Conservation (phyloP, 139 green algal species). For the Coccomyxa sp. region DNA sequence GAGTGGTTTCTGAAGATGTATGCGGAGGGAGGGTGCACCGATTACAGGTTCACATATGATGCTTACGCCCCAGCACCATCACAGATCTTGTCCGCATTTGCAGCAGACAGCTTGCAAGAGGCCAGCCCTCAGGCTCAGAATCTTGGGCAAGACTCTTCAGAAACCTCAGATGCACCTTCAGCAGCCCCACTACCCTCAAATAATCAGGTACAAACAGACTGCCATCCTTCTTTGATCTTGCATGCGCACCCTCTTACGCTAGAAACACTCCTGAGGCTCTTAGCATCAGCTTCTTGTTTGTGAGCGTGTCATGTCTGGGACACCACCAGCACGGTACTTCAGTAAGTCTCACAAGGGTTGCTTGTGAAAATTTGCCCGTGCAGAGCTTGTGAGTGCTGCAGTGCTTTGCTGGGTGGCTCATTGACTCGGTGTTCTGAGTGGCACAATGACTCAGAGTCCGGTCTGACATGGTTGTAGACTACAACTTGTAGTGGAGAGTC, state of each 20-base stretch:
- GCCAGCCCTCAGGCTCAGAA: not conserved
- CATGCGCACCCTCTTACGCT: no score
- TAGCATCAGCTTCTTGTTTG: no score
- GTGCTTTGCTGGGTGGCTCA: not conserved
- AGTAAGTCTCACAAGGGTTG: no score
- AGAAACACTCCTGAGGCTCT: no score
- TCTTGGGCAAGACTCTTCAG: not conserved
- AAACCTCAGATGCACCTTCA: not conserved
- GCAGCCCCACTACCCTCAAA: not conserved
- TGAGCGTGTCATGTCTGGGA: no score
- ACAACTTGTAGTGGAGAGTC: not conserved
- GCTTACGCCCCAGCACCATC: constrained; percentile 6
- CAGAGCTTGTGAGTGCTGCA: not conserved
- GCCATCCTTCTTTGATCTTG: not conserved
- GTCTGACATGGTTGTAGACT: no score
- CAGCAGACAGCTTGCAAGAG: not conserved
- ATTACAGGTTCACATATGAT: constrained; percentile 65
- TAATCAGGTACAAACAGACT: not conserved
- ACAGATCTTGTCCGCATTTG: constrained; percentile 12
- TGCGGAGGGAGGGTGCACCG: constrained; percentile 34
- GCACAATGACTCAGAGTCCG: not conserved
- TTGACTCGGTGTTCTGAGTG: not conserved
- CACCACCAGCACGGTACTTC: no score
- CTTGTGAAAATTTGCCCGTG: no score
- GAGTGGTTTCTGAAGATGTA: constrained; percentile 83